These are phyloP conservation scores for Thelephora ganbajun DNA, from an alignment of 768 basidiomycete species.

Conservation along the genomic window DNA sequence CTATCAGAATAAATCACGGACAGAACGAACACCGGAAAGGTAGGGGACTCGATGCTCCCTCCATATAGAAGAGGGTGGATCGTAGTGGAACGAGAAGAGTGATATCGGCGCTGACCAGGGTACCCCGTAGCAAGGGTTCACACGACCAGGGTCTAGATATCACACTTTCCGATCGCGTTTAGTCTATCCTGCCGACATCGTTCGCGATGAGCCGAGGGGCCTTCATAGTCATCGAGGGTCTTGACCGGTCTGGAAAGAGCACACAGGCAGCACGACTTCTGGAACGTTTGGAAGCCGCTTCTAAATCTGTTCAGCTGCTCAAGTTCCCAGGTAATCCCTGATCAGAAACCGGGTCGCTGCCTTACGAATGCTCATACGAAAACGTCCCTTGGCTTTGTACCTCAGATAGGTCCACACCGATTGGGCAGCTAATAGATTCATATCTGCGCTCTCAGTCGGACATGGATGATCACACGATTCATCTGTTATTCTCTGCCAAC, in stretches of 20 bases:
- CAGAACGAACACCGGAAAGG: too few species aligned
- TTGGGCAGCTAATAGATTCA: constrained; percentile 85
- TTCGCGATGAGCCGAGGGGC: constrained; percentile 26
- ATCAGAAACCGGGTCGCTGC: neutral
- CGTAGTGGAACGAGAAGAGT: too few species aligned
- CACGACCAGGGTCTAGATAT: too few species aligned
- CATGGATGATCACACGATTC: constrained; percentile 82
- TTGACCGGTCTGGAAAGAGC: constrained; percentile 92
- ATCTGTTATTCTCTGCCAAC: constrained; percentile 93
- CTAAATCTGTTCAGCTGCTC: constrained; percentile 38
- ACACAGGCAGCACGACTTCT: constrained; percentile 66
- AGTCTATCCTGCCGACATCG: too few species aligned
- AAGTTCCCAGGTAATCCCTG: constrained; percentile 75
- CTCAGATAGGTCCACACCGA: constrained; percentile 79
- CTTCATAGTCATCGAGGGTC: constrained; percentile 89
- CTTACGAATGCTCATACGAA: constrained; percentile 1
- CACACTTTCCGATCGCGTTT: too few species aligned
- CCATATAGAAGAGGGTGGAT: too few species aligned
- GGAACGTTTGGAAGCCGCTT: constrained; percentile 31
- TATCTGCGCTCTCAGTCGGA: constrained; percentile 79
- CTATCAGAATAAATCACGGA: too few species aligned
- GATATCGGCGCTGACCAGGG: too few species aligned
- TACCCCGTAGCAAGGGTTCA: too few species aligned
- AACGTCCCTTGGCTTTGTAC: neutral
- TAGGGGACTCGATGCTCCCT: too few species aligned